phyloP scores from a whole-genome alignment of 2,329 filamentous ascomycete species.

The Cladophialophora yegresii region DNA sequence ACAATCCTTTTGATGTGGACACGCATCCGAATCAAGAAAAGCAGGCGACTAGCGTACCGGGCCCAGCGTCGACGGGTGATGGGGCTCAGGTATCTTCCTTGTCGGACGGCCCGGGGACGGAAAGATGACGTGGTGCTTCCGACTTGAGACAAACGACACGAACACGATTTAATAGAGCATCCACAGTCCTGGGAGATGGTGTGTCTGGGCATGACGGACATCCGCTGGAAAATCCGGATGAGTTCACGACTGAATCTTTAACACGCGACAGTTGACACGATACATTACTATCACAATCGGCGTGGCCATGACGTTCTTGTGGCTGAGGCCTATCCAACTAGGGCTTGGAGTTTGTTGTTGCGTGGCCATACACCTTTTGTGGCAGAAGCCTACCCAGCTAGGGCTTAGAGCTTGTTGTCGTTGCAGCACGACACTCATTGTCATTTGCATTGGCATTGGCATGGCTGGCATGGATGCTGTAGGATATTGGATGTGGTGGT shows the following conservation, averaged over 20 bases:
- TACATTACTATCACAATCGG: neutral
- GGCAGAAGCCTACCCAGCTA: too few species aligned
- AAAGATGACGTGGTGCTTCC: neutral
- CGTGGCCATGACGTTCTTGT: neutral
- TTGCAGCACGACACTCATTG: neutral
- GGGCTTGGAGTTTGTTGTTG: neutral
- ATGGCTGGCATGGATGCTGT: neutral
- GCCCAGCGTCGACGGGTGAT: neutral
- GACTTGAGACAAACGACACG: neutral
- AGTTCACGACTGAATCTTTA: neutral
- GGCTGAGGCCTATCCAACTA: neutral
- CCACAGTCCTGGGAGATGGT: neutral
- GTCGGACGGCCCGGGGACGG: neutral
- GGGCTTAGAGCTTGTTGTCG: too few species aligned
- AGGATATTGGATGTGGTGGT: neutral
- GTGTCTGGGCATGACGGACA: neutral
- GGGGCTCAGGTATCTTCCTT: neutral
- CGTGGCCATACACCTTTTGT: neutral
- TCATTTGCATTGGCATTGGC: neutral
- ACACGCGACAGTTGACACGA: neutral
- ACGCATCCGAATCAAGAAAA: constrained; percentile 36
- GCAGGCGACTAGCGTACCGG: constrained; percentile 9
- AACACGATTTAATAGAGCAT: neutral
- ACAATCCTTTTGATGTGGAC: constrained; percentile 31
- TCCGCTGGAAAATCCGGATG: neutral